Percentiles rank a stretch among this genome's conserved stretches.
Evolutionary conservation across 805 yeast genomes (phyloP).

Genomic region (Wickerhamomyces mucosus): DNA sequence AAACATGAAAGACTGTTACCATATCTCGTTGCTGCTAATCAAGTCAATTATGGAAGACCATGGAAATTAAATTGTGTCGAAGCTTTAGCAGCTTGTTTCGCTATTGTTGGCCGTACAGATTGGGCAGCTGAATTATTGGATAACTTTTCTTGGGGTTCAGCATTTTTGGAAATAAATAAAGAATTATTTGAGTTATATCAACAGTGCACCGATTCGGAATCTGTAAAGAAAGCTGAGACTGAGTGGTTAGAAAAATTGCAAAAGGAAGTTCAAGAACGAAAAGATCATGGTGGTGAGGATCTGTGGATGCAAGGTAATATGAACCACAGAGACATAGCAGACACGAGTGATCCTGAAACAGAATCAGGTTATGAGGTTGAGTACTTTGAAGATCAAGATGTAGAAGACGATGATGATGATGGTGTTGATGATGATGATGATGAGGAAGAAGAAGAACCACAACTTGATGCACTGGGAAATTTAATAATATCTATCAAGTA

Average conservation of each 20-base stretch:
- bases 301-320: conserved; percentile 75
- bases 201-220: conserved; percentile 70
- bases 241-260: conserved; percentile 65
- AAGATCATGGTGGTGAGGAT: conserved; percentile 46
- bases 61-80: conserved; percentile 96
- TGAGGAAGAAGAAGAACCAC: conserved; percentile 11
- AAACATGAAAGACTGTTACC: conserved; percentile 80
- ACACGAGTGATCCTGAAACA: conserved; percentile 19
- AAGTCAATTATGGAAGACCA: conserved; percentile 93
- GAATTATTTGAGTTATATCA: conserved; percentile 71
- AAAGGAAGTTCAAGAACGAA: conserved; percentile 53
- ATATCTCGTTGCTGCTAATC: conserved; percentile 90
- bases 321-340: conserved; percentile 34
- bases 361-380: conserved; percentile 13
- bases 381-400: conserved; percentile 17
- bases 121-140: conserved; percentile 76
- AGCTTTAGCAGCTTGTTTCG: conserved; percentile 94
- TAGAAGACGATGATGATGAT: conserved; percentile 15
- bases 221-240: conserved; percentile 63
- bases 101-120: conserved; percentile 82
- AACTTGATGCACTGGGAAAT: conserved; percentile 15
- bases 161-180: conserved; percentile 72
- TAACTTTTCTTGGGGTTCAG: conserved; percentile 91
- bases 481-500: too few species aligned
- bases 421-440: conserved; percentile 6